phyloP scores from a whole-genome alignment of 768 basidiomycete species.

The Rubroboletus satanas region DNA sequence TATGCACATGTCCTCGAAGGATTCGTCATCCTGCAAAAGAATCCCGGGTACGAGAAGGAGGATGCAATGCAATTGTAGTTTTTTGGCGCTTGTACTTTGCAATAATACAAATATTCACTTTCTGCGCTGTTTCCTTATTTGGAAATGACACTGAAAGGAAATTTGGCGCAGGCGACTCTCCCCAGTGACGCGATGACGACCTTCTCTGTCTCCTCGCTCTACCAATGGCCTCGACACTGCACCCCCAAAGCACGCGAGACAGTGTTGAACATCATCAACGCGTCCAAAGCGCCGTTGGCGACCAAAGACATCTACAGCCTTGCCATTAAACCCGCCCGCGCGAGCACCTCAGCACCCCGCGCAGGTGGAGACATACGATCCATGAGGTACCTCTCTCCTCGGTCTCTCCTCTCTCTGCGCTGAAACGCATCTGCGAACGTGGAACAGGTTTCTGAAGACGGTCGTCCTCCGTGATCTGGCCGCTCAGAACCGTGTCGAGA shows the following conservation, averaged over 20 bases:
- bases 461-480: slow-evolving; percentile 47
- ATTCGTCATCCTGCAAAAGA: slow-evolving; percentile 88
- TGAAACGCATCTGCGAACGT: neutral
- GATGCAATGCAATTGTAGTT: slow-evolving; percentile 76
- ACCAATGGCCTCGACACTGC: slow-evolving; percentile 22
- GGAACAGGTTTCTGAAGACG: slow-evolving; percentile 51
- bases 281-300: slow-evolving; percentile 21
- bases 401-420: neutral
- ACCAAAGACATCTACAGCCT: slow-evolving; percentile 28
- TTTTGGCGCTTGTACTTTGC: slow-evolving; percentile 2
- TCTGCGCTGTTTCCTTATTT: neutral
- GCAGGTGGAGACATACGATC: slow-evolving; percentile 52
- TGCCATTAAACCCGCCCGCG: slow-evolving; percentile 11
- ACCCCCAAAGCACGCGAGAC: slow-evolving; percentile 21
- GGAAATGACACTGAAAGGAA: neutral
- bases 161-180: neutral
- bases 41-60: slow-evolving; percentile 84
- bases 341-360: slow-evolving; percentile 33
- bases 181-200: slow-evolving; percentile 3
- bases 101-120: neutral
- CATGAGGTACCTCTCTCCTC: slow-evolving; percentile 37
- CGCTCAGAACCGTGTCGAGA: slow-evolving; percentile 40
- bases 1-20: slow-evolving; percentile 90
- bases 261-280: slow-evolving; percentile 19
- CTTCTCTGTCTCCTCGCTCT: slow-evolving; percentile 17